Percentiles rank a stretch among this genome's conserved stretches.
Conservation (phyloP, 2,329 filamentous ascomycete genomes). For the Neobulgaria alba region DNA sequence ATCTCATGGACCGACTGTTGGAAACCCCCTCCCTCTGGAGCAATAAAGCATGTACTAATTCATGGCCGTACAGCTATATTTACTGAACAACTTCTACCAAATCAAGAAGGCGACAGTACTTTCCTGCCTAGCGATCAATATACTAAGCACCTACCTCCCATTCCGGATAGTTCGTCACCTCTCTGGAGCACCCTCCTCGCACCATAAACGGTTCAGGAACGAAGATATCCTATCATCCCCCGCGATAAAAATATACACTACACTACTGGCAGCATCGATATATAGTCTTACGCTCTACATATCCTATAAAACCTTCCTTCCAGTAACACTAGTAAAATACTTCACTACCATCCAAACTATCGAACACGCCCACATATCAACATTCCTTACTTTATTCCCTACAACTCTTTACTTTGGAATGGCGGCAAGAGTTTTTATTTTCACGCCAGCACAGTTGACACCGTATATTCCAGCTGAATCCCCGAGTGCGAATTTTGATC, state of each 20-base stretch:
- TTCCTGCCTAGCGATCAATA: conserved; percentile 57
- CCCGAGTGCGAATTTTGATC: conserved; percentile 48
- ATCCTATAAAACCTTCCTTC: conserved; percentile 62
- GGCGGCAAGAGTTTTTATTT: conserved; percentile 69
- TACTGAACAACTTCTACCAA: conserved; percentile 70
- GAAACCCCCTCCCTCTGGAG: too few species aligned
- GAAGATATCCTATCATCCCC: conserved; percentile 57
- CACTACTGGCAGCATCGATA: conserved; percentile 59
- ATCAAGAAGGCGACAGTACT: conserved; percentile 54
- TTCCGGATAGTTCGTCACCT: conserved; percentile 66
- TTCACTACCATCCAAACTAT: conserved; percentile 67
- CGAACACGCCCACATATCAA: conserved; percentile 55
- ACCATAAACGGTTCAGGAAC: conserved; percentile 41
- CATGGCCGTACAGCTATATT: conserved; percentile 65
- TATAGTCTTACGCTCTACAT: conserved; percentile 67
- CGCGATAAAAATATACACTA: conserved; percentile 54
- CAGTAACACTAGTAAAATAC: conserved; percentile 61
- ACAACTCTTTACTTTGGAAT: conserved; percentile 50
- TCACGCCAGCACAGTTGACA: conserved; percentile 52
- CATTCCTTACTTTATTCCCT: conserved; percentile 52
- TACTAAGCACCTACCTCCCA: conserved; percentile 60
- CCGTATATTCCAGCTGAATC: conserved; percentile 44
- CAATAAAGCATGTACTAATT: too few species aligned
- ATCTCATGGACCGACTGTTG: conserved; percentile 64
- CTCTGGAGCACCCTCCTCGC: conserved; percentile 51